Evolutionary conservation across 805 yeast genomes (phyloP).

Genomic region (Zygosaccharomyces gambellarensis): DNA sequence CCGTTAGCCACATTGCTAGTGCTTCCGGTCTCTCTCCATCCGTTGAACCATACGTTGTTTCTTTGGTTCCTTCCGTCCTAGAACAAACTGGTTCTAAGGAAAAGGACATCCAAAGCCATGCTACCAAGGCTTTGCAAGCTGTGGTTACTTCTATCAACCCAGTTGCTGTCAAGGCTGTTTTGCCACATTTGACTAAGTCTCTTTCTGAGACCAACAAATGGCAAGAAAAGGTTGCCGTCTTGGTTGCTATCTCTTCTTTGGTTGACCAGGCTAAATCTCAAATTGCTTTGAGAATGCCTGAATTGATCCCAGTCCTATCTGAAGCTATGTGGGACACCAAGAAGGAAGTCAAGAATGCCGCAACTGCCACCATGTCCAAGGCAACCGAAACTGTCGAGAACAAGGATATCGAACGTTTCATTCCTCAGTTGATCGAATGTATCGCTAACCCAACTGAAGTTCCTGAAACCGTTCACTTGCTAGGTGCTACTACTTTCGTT

Average conservation of each 20-base stretch:
- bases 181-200: conserved; percentile 72
- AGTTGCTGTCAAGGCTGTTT: conserved; percentile 81
- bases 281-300: conserved; percentile 98
- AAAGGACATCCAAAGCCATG: conserved; percentile 65
- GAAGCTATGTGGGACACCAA: conserved; percentile 99
- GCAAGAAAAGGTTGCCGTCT: conserved; percentile 94
- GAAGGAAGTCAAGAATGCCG: conserved; percentile 95
- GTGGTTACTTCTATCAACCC: conserved; percentile 84
- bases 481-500: conserved; percentile 99
- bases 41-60: conserved; percentile 93
- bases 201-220: conserved; percentile 80
- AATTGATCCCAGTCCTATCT: conserved; percentile 94
- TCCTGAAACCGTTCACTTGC: conserved; percentile 96
- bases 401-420: conserved; percentile 99
- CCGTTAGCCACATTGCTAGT: conserved; percentile 80
- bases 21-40: conserved; percentile 76
- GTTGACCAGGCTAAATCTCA: conserved; percentile 94
- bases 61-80: conserved; percentile 63
- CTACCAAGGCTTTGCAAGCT: conserved; percentile 70
- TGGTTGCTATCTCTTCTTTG: conserved; percentile 76
- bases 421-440: conserved; percentile 95
- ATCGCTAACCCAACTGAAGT: conserved; percentile 95
- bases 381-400: conserved; percentile 97
- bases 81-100: conserved; percentile 88
- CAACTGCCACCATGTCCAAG: conserved; percentile 91